Percentiles rank a stretch among this genome's conserved stretches.
Evolutionary conservation across 306 rosid species (phyloP).

Genomic region (Pyrus communis): DNA sequence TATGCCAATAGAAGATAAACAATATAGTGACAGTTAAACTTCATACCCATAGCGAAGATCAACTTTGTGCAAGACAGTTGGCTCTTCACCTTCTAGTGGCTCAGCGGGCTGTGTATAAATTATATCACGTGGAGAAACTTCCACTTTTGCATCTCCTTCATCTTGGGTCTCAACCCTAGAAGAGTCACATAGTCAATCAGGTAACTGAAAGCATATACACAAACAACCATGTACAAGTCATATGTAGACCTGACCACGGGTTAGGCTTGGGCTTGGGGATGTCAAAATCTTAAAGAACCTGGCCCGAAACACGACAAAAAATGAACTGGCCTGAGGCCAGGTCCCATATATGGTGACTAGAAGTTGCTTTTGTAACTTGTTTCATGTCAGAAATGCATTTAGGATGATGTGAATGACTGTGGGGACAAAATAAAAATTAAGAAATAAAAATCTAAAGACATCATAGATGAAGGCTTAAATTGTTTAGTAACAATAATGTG

Average conservation of each 20-base stretch:
- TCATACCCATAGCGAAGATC: slow-evolving; percentile 96
- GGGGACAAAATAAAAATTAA: background rate
- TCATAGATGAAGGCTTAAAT: background rate
- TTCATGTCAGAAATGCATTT: background rate
- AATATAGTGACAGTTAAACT: background rate
- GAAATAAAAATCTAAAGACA: background rate
- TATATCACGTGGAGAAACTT: slow-evolving; percentile 92
- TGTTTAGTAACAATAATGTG: background rate
- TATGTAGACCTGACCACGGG: background rate
- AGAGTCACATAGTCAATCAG: slow-evolving; percentile 25
- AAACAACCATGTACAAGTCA: background rate
- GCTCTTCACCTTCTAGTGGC: slow-evolving; percentile 57
- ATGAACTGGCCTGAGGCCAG: background rate
- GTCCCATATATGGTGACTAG: background rate
- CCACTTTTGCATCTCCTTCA: slow-evolving; percentile 94
- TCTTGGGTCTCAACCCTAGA: slow-evolving; percentile 96
- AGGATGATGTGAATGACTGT: background rate
- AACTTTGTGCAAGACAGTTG: slow-evolving; percentile 69
- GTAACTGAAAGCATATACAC: background rate
- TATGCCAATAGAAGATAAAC: background rate
- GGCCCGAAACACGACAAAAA: background rate
- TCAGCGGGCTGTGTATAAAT: slow-evolving; percentile 79
- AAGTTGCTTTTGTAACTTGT: background rate
- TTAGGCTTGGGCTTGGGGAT: background rate
- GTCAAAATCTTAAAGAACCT: background rate